These are phyloP conservation scores for Vinca major DNA, from an alignment of 305 asterid species.

Conservation along the genomic window DNA sequence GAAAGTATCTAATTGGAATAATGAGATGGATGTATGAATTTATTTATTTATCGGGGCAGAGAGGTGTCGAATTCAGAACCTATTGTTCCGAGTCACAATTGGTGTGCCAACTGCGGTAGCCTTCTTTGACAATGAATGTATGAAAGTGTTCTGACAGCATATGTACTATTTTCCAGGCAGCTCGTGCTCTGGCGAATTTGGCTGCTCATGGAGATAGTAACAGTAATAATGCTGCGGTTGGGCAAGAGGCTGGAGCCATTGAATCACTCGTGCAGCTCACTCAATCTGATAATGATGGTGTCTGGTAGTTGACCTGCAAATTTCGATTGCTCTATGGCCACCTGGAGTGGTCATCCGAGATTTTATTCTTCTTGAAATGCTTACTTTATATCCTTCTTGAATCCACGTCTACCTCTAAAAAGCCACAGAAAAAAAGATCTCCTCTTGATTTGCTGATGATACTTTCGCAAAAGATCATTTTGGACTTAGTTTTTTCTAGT, in stretches of 20 bases:
- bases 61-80: too few species aligned
- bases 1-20: too few species aligned
- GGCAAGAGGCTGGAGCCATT: constrained; percentile 81
- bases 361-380: background rate
- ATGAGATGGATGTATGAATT: background rate
- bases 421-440: background rate
- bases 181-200: constrained; percentile 88
- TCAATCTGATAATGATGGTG: constrained; percentile 75
- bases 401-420: background rate
- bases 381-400: background rate
- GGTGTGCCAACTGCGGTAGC: too few species aligned
- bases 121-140: background rate
- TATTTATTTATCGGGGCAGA: background rate
- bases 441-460: background rate
- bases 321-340: background rate
- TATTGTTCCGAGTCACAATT: too few species aligned
- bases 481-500: background rate
- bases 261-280: constrained; percentile 87
- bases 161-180: constrained; percentile 46
- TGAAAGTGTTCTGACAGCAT: background rate
- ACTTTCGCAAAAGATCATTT: too few species aligned
- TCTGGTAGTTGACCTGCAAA: constrained; percentile 21
- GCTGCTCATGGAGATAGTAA: constrained; percentile 98
- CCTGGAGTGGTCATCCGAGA: background rate
- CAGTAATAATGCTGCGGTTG: constrained; percentile 72